A percentile compares a stretch with the other conserved stretches of the same genome.
phyloP scores from a whole-genome alignment of 768 basidiomycete genomes.

The Mycena vitilis region DNA sequence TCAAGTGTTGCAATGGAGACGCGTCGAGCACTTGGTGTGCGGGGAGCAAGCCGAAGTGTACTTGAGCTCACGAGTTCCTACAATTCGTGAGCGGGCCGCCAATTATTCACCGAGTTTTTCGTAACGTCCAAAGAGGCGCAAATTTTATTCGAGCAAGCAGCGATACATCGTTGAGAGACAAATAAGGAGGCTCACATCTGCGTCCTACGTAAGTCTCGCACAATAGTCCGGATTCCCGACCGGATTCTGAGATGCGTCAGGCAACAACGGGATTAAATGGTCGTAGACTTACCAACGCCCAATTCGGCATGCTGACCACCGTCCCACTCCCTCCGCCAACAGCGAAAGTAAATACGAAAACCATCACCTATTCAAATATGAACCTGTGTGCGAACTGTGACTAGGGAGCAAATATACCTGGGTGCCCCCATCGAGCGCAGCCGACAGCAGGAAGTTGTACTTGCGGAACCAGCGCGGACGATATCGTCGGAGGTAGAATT shows the following conservation, averaged over 20 bases:
- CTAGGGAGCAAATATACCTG: slow-evolving; percentile 43
- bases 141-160: neutral
- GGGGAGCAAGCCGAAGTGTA: slow-evolving; percentile 12
- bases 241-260: no score
- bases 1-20: slow-evolving; percentile 10
- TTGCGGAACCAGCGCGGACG: slow-evolving; percentile 61
- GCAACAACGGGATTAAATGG: no score
- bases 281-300: slow-evolving; percentile 50
- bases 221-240: slow-evolving; percentile 22
- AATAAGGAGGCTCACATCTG: neutral
- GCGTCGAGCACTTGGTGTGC: slow-evolving; percentile 14
- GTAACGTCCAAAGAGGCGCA: no score
- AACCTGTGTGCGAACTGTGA: slow-evolving; percentile 45
- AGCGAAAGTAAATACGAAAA: slow-evolving; percentile 61
- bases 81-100: no score
- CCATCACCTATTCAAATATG: slow-evolving; percentile 62
- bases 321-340: slow-evolving; percentile 62
- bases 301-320: slow-evolving; percentile 49
- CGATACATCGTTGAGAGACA: neutral
- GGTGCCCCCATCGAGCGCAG: slow-evolving; percentile 51
- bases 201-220: slow-evolving; percentile 1
- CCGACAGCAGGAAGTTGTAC: slow-evolving; percentile 56
- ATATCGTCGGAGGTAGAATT: slow-evolving; percentile 58
- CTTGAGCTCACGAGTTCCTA: neutral
- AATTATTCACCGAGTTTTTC: no score